These are phyloP conservation scores for Colletotrichum costaricense DNA, from an alignment of 2,329 filamentous ascomycete species.

Conservation along the genomic window DNA sequence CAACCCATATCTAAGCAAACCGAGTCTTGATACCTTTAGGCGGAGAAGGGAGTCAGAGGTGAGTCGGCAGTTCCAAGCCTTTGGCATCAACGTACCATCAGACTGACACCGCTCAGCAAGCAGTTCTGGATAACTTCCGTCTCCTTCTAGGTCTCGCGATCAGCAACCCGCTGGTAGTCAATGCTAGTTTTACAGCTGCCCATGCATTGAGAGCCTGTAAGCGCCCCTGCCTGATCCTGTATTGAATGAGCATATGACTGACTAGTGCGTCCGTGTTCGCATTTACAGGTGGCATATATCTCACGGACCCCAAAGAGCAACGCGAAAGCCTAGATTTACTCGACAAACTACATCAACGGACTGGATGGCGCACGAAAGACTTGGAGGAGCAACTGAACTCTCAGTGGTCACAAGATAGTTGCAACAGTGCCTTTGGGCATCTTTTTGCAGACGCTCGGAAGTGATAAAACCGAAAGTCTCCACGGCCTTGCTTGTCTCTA, in stretches of 20 bases:
- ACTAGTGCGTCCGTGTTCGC: not conserved
- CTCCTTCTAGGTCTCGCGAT: conserved; percentile 41
- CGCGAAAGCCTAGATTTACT: conserved; percentile 12
- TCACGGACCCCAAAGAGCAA: conserved; percentile 16
- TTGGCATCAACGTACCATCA: not conserved
- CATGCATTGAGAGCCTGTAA: conserved; percentile 42
- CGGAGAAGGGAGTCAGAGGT: conserved; percentile 38
- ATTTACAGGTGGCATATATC: conserved; percentile 5
- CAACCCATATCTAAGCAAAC: conserved; percentile 45
- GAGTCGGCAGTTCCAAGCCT: not conserved
- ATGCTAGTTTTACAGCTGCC: conserved; percentile 41
- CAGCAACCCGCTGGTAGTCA: conserved; percentile 41
- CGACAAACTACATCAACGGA: not conserved
- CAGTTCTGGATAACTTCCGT: conserved; percentile 39
- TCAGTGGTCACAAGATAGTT: conserved; percentile 11
- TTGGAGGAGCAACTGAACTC: not conserved
- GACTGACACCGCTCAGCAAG: conserved; percentile 30
- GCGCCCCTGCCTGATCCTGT: not conserved
- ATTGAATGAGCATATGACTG: not conserved
- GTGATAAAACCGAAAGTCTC: not conserved
- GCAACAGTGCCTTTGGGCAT: conserved; percentile 1
- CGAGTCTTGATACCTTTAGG: conserved; percentile 39
- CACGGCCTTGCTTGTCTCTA: too few species aligned
- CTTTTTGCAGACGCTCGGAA: not conserved
- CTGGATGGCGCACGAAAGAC: conserved; percentile 20